Evolutionary conservation across 768 basidiomycete species (phyloP).

Genomic region (Flagelloscypha sp.): DNA sequence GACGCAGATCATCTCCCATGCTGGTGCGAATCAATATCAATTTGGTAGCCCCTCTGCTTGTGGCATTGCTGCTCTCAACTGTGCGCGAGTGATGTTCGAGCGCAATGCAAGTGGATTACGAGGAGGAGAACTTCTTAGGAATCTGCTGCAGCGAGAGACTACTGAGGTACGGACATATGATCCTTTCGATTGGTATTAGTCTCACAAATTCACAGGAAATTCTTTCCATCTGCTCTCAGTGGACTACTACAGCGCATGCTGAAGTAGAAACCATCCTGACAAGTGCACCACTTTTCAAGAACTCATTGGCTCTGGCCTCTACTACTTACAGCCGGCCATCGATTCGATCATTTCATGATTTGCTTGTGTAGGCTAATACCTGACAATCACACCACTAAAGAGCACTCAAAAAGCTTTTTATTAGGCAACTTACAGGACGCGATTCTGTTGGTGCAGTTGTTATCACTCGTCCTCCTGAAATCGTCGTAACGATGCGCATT

Average conservation of each 20-base stretch:
- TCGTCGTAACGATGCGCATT: constrained; percentile 44
- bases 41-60: constrained; percentile 46
- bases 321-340: constrained; percentile 30
- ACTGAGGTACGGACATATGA: constrained; percentile 27
- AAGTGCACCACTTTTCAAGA: constrained; percentile 38
- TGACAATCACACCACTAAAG: no score
- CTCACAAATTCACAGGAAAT: no score
- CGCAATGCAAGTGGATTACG: constrained; percentile 22
- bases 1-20: constrained; percentile 37
- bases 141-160: constrained; percentile 24
- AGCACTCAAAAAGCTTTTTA: no score
- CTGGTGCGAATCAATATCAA: constrained; percentile 48
- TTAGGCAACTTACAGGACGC: no score
- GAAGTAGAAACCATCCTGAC: constrained; percentile 50
- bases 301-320: constrained; percentile 25
- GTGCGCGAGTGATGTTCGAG: constrained; percentile 41
- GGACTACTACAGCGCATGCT: constrained; percentile 46
- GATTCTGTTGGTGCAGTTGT: constrained; percentile 39
- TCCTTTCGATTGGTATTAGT: no score
- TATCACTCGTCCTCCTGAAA: constrained; percentile 68
- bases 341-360: constrained; percentile 26
- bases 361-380: constrained; percentile 23
- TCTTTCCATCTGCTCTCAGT: constrained; percentile 45
- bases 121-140: constrained; percentile 22
- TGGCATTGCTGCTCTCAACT: constrained; percentile 61